These are phyloP conservation scores for Wickerhamomyces sp. DNA, from an alignment of 1,139 yeast species.

Conservation along the genomic window DNA sequence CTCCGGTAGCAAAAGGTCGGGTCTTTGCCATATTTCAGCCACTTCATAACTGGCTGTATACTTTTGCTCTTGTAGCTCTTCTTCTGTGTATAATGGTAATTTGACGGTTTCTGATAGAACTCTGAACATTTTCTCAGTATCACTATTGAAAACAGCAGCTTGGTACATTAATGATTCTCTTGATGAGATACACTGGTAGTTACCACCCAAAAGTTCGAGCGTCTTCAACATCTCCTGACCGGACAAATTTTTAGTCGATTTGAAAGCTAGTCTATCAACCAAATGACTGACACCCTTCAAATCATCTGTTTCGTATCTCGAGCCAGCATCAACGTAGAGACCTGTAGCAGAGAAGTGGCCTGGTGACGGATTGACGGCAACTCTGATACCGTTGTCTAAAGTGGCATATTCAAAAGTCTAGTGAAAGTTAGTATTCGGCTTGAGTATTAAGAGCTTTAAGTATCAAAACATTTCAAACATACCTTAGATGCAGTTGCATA, in stretches of 20 bases:
- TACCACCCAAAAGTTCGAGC: slow-evolving; percentile 83
- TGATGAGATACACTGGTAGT: slow-evolving; percentile 89
- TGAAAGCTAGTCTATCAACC: slow-evolving; percentile 82
- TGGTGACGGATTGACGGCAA: slow-evolving; percentile 82
- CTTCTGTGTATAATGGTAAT: slow-evolving; percentile 59
- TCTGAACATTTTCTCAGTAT: slow-evolving; percentile 77
- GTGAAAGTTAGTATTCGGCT: slow-evolving; percentile 1
- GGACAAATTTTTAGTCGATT: slow-evolving; percentile 58
- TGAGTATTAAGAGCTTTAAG: background rate
- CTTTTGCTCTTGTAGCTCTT: slow-evolving; percentile 71
- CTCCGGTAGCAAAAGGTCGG: slow-evolving; percentile 87
- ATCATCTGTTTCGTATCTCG: slow-evolving; percentile 61
- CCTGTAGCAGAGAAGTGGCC: slow-evolving; percentile 93
- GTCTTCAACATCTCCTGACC: slow-evolving; percentile 73
- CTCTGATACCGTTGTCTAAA: slow-evolving; percentile 70
- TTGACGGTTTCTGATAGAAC: slow-evolving; percentile 77
- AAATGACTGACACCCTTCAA: slow-evolving; percentile 75
- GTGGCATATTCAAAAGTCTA: slow-evolving; percentile 35
- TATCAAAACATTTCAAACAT: background rate
- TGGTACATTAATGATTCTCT: slow-evolving; percentile 91
- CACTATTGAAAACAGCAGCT: slow-evolving; percentile 86
- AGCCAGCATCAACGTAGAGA: slow-evolving; percentile 84
- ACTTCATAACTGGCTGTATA: slow-evolving; percentile 78
- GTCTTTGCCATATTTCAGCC: slow-evolving; percentile 73
- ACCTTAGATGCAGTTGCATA: background rate